Base-by-base conservation (phyloP, 345 rosid genomes). In the Fremontodendron californicum region DNA sequence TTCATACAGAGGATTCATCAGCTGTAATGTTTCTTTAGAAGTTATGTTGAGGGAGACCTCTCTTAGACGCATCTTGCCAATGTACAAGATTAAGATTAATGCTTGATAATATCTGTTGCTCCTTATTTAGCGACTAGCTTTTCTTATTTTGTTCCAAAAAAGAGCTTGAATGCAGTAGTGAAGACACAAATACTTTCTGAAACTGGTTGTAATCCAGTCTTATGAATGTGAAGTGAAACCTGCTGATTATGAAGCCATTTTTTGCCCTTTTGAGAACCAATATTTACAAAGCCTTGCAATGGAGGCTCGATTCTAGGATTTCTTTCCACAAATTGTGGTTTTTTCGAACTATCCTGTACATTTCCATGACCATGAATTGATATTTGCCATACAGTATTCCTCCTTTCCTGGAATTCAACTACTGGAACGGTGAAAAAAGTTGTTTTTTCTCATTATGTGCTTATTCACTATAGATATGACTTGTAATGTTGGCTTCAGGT, bases 401-500 rank as follows among this genome's bases (percentile, higher is more conserved):
- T n/a, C 33, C 33, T 10, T 66, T 40, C 71, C 33, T 21, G 51
- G 45, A 67, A 42, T 21, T 67, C 52, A 67, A 12, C 45, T 40
- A 23, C 19, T 11, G 51, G 31, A 40, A 66, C 42, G 29, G 18
- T 21, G 19, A 67, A 42, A 23, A 21, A 0, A 2, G 13, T 42
- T 67, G 9, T 40, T 67, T 40, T 40, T 13, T 67, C 18, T 67
- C 6, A 67, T 67, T 21, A 11, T 42, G 31, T 66, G 29, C 19
- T 6, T 23, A 10, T 67, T 10, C 49, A 0, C 51, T 67, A 39
- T 54, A 51, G 18, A 54, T 5, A 21, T 39, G 33, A 31, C 18
- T 19, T 15, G 18, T 19, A 33, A 10, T 31, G 51, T 62, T 61
- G 16, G 45, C 80, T 77, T 62, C 89, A 91, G 93, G 89, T 70